These are phyloP conservation scores for Arabidopsis hybrid DNA, from an alignment of 441 rosid genomes.

Conservation along the genomic window DNA sequence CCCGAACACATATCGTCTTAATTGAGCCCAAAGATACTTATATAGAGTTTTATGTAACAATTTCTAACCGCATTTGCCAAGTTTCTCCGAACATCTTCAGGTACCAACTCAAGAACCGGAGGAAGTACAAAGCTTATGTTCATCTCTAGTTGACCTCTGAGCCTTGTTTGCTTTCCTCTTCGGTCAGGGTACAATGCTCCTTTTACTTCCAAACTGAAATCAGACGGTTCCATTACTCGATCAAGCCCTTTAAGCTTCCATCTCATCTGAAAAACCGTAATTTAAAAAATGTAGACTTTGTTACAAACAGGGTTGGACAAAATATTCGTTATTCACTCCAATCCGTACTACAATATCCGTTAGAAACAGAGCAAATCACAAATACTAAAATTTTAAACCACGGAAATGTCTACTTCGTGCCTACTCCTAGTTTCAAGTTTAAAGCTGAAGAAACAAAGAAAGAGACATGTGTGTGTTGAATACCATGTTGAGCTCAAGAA, in stretches of 20 bases:
- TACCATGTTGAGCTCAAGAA: constrained; percentile 85
- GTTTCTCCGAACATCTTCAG: constrained; percentile 65
- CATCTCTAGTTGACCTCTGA: constrained; percentile 84
- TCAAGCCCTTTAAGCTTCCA: constrained; percentile 90
- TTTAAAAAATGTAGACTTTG: constrained; percentile 6
- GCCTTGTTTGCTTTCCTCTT: constrained; percentile 54
- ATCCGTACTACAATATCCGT: neutral
- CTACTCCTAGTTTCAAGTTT: neutral
- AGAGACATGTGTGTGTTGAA: neutral
- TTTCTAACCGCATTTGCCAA: constrained; percentile 72
- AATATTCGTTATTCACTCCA: no score
- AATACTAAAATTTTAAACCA: neutral
- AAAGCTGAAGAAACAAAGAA: neutral
- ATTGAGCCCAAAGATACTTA: neutral
- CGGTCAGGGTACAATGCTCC: constrained; percentile 80
- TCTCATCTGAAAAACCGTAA: constrained; percentile 57
- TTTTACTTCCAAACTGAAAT: constrained; percentile 71
- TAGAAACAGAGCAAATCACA: neutral
- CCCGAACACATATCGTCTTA: neutral
- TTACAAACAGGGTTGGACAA: neutral
- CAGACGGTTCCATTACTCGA: constrained; percentile 61
- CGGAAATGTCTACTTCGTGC: neutral
- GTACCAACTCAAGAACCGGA: constrained; percentile 69
- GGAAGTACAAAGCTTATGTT: constrained; percentile 80
- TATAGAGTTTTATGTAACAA: neutral